Conservation (phyloP, 2,329 filamentous ascomycete genomes). For the Xylariaceae sp. region DNA sequence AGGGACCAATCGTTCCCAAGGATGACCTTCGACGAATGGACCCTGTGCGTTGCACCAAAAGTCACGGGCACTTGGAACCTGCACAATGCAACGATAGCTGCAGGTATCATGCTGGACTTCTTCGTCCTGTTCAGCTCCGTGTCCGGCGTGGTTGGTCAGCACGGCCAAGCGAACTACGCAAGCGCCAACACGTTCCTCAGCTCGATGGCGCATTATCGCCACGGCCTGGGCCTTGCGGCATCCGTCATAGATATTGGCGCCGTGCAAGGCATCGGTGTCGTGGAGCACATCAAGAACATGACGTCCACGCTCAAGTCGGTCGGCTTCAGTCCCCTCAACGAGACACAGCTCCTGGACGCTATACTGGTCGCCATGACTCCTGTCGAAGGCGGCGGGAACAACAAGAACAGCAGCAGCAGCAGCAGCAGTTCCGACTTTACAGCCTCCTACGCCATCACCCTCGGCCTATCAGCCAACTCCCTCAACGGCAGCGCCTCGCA, state of each 20-base stretch:
- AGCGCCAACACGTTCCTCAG: constrained; percentile 42
- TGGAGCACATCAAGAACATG: constrained; percentile 25
- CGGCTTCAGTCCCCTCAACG: constrained; percentile 16
- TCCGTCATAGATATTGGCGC: constrained; percentile 41
- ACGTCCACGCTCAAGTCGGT: constrained; percentile 21
- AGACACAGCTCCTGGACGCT: constrained; percentile 20
- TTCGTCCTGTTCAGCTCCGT: constrained; percentile 40
- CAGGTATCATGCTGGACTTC: constrained; percentile 37
- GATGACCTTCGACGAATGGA: constrained; percentile 43
- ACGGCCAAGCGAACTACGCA: constrained; percentile 41
- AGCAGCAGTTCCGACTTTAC: background rate
- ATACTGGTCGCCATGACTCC: no score
- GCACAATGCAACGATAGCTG: constrained; percentile 32
- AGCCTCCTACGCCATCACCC: constrained; percentile 9
- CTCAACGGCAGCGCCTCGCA: constrained; percentile 15
- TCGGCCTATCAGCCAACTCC: constrained; percentile 14
- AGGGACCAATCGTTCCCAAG: constrained; percentile 37
- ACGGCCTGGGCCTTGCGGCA: constrained; percentile 37
- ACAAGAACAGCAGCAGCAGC: no score
- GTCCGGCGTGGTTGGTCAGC: constrained; percentile 30
- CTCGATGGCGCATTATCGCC: constrained; percentile 37
- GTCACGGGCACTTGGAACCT: constrained; percentile 46
- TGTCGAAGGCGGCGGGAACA: no score
- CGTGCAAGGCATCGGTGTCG: constrained; percentile 41
- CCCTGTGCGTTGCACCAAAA: constrained; percentile 39